Evolutionary conservation across 2,329 filamentous ascomycete genomes (phyloP), one percentile per base, ranked within the genome.

Genomic region (Xylariales sp.): DNA sequence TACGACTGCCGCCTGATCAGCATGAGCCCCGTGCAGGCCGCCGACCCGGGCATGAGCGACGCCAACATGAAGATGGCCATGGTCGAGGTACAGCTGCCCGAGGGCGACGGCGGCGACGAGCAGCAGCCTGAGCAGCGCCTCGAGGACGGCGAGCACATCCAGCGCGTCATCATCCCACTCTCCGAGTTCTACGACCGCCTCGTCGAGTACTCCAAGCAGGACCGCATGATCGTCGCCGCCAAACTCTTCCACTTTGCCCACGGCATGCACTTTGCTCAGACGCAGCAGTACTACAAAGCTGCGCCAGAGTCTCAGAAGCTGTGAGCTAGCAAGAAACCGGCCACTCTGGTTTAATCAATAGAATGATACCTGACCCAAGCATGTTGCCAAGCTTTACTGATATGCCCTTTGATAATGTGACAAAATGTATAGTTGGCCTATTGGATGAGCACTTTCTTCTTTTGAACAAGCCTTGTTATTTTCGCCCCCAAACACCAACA

Each of bases 41-140:
- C 66, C 16, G 76, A 80, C 56, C 76, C 76, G 3, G 41, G 19
- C 69, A 76, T 81, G 65, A 76, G 67, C 41, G 74, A 68, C 40
- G 74, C 77, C 35, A 81, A 78, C 48, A 76, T 80, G 74, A 69
- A 76, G 61, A 60, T 81, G 43, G 76, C 72, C 40, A 76, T 74
- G 55, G 74, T 81, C 12, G 73, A 78, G 56, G 75, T 79, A 12
- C 53, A 73, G 35, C 53, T 81, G 38, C 57, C 61, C 10, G 70
- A 71, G 44, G 69, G 64, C 4, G 66, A 72, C 19, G n/a, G n/a
- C n/a, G n/a, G n/a, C n/a, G n/a, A n/a, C n/a, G n/a, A n/a, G n/a
- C 46, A 50, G 47, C 59, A 67, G 59, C 77, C 77, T 0, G 68
- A 76, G 60, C 77, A 81, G 58, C 63, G 68, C 34, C 60, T 80